These are phyloP conservation scores for Fragosphaeria purpurea DNA, from an alignment of 2,329 filamentous ascomycete genomes.

Conservation along the genomic window DNA sequence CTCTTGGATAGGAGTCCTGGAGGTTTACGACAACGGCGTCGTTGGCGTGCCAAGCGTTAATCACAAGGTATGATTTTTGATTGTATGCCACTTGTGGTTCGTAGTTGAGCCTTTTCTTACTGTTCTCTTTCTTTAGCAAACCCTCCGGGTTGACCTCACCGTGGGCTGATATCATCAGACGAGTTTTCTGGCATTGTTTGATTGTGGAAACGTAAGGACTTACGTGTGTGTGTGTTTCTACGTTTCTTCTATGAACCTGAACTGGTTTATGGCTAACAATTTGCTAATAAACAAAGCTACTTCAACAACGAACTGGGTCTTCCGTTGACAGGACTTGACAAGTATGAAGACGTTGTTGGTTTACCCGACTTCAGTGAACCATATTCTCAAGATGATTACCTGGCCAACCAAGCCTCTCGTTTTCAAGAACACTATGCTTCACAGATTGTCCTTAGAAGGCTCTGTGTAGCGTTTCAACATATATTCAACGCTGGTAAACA, in stretches of 20 bases:
- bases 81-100: too few species aligned
- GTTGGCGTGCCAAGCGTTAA: constrained; percentile 44
- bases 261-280: background rate
- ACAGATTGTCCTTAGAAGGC: constrained; percentile 45
- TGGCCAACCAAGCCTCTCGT: constrained; percentile 39
- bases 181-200: constrained; percentile 47
- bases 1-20: constrained; percentile 46
- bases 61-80: constrained; percentile 35
- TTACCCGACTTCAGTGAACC: constrained; percentile 42
- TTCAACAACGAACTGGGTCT: constrained; percentile 49
- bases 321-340: constrained; percentile 43
- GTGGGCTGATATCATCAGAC: constrained; percentile 40
- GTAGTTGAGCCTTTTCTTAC: background rate
- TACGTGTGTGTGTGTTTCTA: background rate
- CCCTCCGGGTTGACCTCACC: constrained; percentile 35
- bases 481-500: constrained; percentile 25
- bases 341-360: constrained; percentile 41
- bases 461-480: constrained; percentile 43
- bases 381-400: constrained; percentile 36
- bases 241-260: background rate
- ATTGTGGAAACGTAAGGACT: constrained; percentile 40
- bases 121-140: constrained; percentile 18
- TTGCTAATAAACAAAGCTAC: constrained; percentile 2
- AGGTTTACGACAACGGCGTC: constrained; percentile 46
- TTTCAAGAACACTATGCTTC: constrained; percentile 51